Evolutionary conservation across 1,284 basidiomycete genomes (phyloP).

Genomic region (Sanguinoderma infundibulare): DNA sequence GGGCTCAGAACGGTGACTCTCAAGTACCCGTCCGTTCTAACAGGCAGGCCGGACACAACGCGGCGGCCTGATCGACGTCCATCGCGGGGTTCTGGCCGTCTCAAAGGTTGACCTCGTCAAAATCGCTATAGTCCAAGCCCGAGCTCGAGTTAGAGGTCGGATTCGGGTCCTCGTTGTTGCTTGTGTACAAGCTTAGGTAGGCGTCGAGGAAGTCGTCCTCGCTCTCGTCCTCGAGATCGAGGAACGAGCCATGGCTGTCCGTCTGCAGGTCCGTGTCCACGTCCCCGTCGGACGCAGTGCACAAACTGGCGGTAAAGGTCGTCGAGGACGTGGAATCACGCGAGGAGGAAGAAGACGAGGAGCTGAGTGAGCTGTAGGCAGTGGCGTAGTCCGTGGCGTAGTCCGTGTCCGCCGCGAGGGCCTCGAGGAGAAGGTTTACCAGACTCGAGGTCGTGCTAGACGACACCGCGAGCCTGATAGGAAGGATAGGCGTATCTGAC

Average conservation of each 20-base stretch:
- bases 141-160: too few species aligned
- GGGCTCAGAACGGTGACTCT: too few species aligned
- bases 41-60: too few species aligned
- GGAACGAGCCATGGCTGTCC: neutral
- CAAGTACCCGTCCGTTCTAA: too few species aligned
- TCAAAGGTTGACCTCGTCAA: neutral
- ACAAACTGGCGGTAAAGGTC: neutral
- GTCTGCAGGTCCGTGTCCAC: neutral
- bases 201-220: neutral
- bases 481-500: too few species aligned
- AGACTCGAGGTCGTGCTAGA: too few species aligned
- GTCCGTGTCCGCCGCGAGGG: constrained; percentile 9
- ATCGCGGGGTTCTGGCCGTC: too few species aligned
- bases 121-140: neutral
- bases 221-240: neutral
- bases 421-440: too few species aligned
- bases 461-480: too few species aligned
- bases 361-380: neutral
- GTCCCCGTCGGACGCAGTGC: neutral
- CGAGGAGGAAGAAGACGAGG: neutral
- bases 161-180: neutral
- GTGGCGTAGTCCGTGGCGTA: too few species aligned
- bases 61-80: too few species aligned
- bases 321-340: neutral
- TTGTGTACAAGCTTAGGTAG: neutral